Evolutionary conservation across 2,329 filamentous ascomycete species (phyloP), one percentile per base, ranked within the genome.

Genomic region (Penicillium sp.): DNA sequence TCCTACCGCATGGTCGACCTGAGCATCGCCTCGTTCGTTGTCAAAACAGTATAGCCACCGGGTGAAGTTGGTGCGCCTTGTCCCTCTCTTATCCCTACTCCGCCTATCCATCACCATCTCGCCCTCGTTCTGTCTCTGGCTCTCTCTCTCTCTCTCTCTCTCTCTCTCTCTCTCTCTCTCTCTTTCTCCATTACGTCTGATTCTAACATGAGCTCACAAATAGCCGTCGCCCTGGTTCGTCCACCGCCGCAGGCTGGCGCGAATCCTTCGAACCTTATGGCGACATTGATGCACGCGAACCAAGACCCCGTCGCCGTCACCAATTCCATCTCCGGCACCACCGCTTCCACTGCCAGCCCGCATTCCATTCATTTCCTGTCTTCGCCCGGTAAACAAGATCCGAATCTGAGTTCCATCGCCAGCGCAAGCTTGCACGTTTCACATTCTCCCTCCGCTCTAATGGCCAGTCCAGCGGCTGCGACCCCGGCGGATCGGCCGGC

Each of bases 381-480:
- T 52, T 35, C 56, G 8, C 57, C 63, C 27, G 58, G 66, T 12
- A 71, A 67, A 53, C 60, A 64, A 3, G 66, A 70, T 39, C 61
- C 66, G 36, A 70, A 60, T 48, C 53, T 72, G 18, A 66, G 64
- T 40, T 71, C 70, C 24, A 71, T 72, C 49, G 70, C 70, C 37
- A 71, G 65, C 52, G 70, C 69, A 32, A 67, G 70, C n/a, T 49
- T 72, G 41, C 68, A 70, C 61, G 65, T 71, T 39, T 69, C 66
- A 34, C 66, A 68, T 49, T 66, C 66, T 32, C 61, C 66, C 11
- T 56, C 69, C 37, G 57, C 66, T 36, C 62, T 51, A 65, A 76
- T 62, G 67, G 64, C 60, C 57, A 70, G 59, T 67, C 74, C 62
- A 78, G 86, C 67, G 77, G 81, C 18, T 18, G 18, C 25, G 71